Evolutionary conservation across 192 early-diverging fungal species (phyloP), one percentile per base, ranked within the genome.

Genomic region (Umbelopsis isabellina): DNA sequence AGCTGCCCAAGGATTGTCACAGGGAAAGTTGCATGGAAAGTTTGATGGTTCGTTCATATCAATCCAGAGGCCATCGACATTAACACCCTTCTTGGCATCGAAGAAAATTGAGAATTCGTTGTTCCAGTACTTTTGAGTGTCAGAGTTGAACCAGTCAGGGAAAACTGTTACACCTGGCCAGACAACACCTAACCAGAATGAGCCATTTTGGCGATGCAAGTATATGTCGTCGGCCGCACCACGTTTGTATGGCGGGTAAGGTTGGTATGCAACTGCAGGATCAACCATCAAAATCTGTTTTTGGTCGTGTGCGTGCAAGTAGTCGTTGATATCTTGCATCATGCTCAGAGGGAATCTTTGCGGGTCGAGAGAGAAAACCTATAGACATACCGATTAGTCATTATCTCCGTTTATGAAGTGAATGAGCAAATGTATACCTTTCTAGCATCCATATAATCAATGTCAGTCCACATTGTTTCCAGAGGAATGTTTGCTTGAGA

Each of bases 31-130:
- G 35, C 64, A 65, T 18, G 64, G 64, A 37, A 65, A 65, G 25
- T 65, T 65, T 11, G 64, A 65, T 53, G 81, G 66, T 73, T 87
- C 88, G 69, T 89, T 89, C 88, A 89, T 89, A 72, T 89, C 88
- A 46, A 89, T 84, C 88, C 88, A 89, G 58, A 89, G 68, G 8
- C 88, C 88, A 74, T 87, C 86, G 20, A 89, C 75, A 4, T 79
- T 69, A 9, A 77, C 71, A 49, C 75, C 64, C 2, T 1, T 25
- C 21, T 46, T 65, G 25, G 64, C 41, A 2, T 55, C 5, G 22
- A 65, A 37, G 67, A 68, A 76, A 4, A 46, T 47, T 2, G 37
- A 20, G 25, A 89, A 76, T 70, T 80, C 70, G 20, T 75, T 79
- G 33, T 68, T 71, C 88, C 88, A 89, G 72, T 84, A 89, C 1